phyloP scores from a whole-genome alignment of 331 rosid genomes.

The Rosa hybrid region DNA sequence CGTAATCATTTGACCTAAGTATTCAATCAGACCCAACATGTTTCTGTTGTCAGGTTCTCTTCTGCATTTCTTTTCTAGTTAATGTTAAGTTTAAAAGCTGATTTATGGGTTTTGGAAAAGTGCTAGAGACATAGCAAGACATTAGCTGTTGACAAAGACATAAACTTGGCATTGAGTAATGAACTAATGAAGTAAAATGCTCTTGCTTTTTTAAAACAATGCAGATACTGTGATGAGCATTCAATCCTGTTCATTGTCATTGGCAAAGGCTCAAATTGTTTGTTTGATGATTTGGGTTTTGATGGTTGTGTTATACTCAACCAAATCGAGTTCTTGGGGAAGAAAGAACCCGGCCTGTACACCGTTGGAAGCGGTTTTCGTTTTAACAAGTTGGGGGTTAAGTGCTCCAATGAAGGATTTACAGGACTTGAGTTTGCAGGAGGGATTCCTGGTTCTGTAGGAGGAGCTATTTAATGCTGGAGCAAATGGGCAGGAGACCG shows the following conservation, averaged over 20 bases:
- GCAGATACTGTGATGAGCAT: slow-evolving; percentile 36
- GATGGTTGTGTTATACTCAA: slow-evolving; percentile 39
- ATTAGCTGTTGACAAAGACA: not conserved
- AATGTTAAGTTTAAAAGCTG: not conserved
- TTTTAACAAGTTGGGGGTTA: slow-evolving; percentile 25
- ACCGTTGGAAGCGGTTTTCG: slow-evolving; percentile 40
- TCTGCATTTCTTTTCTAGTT: not conserved
- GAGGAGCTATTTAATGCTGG: slow-evolving; percentile 43
- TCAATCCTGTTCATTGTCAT: slow-evolving; percentile 26
- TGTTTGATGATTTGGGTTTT: slow-evolving; percentile 36
- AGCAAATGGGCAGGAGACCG: slow-evolving; percentile 39
- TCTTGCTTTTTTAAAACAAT: not conserved
- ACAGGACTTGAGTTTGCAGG: slow-evolving; percentile 36
- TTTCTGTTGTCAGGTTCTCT: slow-evolving; percentile 32
- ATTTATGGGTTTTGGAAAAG: not conserved
- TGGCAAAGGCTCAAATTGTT: slow-evolving; percentile 41
- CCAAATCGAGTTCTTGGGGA: slow-evolving; percentile 35
- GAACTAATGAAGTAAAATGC: not conserved
- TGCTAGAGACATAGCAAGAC: not conserved
- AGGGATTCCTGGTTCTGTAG: slow-evolving; percentile 38
- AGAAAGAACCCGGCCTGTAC: slow-evolving; percentile 19
- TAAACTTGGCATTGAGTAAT: not conserved
- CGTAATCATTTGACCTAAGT: slow-evolving; percentile 28
- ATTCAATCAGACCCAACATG: slow-evolving; percentile 30
- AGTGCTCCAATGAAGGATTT: slow-evolving; percentile 38